Evolutionary conservation across 495 filamentous ascomycete genomes (phyloP).

Genomic region (Chaetomium tenue): DNA sequence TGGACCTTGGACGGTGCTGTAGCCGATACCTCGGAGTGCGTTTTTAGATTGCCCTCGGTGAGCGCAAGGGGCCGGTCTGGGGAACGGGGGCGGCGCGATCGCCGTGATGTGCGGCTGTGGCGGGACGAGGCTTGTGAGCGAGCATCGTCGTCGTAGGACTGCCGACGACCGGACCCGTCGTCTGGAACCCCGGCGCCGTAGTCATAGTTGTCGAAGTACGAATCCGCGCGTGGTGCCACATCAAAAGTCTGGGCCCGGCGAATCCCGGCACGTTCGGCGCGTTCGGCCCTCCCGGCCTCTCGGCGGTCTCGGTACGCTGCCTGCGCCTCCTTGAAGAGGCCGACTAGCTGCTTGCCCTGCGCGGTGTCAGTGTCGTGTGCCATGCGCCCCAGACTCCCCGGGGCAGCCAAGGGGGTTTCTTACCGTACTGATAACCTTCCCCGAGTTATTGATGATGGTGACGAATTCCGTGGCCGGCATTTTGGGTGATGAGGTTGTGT

Average conservation of each 20-base stretch:
- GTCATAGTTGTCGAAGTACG: constrained; percentile 31
- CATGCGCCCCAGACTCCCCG: background rate
- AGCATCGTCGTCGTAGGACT: constrained; percentile 41
- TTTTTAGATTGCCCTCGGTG: constrained; percentile 44
- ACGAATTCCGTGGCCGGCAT: constrained; percentile 66
- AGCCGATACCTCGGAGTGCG: constrained; percentile 46
- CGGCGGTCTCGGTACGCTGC: constrained; percentile 81
- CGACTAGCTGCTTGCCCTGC: constrained; percentile 83
- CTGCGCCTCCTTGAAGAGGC: constrained; percentile 84
- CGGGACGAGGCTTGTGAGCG: constrained; percentile 41
- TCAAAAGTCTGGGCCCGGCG: constrained; percentile 47
- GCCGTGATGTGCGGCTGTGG: constrained; percentile 37
- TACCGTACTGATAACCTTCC: constrained; percentile 89
- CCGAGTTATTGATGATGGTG: constrained; percentile 87
- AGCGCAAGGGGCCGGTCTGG: constrained; percentile 35
- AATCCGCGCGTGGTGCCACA: constrained; percentile 28
- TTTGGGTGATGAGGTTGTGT: constrained; percentile 23
- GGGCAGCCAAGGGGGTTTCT: constrained; percentile 33
- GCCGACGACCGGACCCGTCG: constrained; percentile 29
- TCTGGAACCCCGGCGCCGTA: constrained; percentile 18
- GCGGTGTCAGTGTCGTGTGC: constrained; percentile 20
- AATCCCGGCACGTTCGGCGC: constrained; percentile 51
- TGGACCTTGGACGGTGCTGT: constrained; percentile 44
- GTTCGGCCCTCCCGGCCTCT: constrained; percentile 67
- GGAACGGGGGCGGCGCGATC: constrained; percentile 30